Conservation (phyloP, 805 yeast genomes). For the Lachancea sp. region DNA sequence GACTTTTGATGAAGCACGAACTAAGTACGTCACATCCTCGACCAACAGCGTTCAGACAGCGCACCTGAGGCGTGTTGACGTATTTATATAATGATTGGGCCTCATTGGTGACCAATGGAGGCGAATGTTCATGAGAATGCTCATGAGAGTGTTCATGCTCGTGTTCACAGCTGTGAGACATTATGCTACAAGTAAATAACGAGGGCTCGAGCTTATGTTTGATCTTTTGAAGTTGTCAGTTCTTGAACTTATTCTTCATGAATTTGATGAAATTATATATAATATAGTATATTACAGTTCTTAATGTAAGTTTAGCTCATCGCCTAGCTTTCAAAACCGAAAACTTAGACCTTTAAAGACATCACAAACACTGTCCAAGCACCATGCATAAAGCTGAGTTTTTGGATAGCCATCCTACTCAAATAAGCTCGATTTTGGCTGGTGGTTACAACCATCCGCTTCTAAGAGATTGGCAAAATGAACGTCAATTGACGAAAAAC, state of each 20-base stretch:
- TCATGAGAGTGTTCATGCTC: slow-evolving; percentile 11
- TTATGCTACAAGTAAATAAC: slow-evolving; percentile 6
- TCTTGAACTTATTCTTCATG: no score
- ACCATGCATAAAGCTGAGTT: slow-evolving; percentile 68
- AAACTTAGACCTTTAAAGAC: not conserved
- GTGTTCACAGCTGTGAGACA: slow-evolving; percentile 33
- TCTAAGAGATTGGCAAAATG: slow-evolving; percentile 85
- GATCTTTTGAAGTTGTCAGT: no score
- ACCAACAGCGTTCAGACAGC: slow-evolving; percentile 57
- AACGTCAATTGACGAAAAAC: slow-evolving; percentile 72
- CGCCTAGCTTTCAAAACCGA: not conserved
- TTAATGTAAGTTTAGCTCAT: no score
- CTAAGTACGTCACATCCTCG: slow-evolving; percentile 36
- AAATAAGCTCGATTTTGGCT: slow-evolving; percentile 70
- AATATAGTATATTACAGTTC: no score
- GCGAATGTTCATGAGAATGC: slow-evolving; percentile 33
- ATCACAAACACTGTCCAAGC: not conserved
- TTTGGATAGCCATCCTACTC: slow-evolving; percentile 49
- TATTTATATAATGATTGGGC: slow-evolving; percentile 60
- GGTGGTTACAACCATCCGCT: slow-evolving; percentile 95
- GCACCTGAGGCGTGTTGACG: slow-evolving; percentile 54
- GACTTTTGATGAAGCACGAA: slow-evolving; percentile 45
- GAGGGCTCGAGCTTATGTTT: no score
- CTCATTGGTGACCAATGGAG: slow-evolving; percentile 64
- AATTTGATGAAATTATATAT: no score